phyloP scores from a whole-genome alignment of 176 grass and related monocot species.

The Pharus latifolius region DNA sequence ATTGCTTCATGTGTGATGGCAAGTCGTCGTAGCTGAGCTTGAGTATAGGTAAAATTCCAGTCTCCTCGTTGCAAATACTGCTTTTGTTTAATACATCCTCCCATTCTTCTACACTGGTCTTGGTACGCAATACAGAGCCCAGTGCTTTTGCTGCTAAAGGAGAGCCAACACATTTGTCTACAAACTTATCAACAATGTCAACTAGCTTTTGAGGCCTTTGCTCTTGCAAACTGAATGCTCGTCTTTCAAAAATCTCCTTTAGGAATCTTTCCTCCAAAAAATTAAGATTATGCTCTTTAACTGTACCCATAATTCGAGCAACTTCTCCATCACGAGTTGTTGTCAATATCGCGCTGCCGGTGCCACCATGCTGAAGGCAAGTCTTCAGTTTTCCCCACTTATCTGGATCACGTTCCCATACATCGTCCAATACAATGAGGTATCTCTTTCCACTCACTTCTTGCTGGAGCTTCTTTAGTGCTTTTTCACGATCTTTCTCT shows the following conservation, averaged over 20 bases:
- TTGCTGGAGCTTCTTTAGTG: neutral
- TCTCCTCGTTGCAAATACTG: neutral
- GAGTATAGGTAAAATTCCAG: neutral
- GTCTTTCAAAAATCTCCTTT: neutral
- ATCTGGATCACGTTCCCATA: neutral
- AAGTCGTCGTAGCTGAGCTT: conserved; percentile 3
- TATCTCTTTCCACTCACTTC: neutral
- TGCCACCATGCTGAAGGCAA: neutral
- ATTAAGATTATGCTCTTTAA: neutral
- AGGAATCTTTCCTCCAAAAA: neutral
- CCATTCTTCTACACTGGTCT: neutral
- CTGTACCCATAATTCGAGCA: neutral
- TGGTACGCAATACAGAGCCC: neutral
- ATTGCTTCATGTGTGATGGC: neutral
- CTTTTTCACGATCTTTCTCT: neutral
- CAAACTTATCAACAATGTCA: conserved; percentile 7
- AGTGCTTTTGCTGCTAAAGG: neutral
- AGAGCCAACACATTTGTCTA: neutral
- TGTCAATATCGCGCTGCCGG: conserved; percentile 8
- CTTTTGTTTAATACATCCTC: neutral
- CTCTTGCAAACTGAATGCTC: neutral
- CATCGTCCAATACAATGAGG: conserved; percentile 27
- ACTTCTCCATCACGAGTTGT: conserved; percentile 7
- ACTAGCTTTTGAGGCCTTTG: neutral
- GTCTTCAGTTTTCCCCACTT: neutral